A percentile compares a stretch with the other conserved stretches of the same genome.
Conservation (phyloP, 352 stramenopile genomes). For the Phytopythium mirpurense region DNA sequence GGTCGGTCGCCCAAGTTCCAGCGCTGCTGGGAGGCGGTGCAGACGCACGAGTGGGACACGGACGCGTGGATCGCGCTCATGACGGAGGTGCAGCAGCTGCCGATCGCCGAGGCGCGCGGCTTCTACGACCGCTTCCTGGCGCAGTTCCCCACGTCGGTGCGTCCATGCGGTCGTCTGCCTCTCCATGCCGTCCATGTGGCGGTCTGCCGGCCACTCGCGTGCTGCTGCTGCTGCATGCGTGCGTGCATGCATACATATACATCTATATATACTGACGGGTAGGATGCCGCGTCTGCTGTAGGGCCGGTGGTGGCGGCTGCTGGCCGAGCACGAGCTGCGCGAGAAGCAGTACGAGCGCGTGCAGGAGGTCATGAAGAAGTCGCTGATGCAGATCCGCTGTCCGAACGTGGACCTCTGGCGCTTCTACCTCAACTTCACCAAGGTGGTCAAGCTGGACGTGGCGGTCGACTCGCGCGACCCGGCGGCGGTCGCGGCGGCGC, state of each 20-base stretch:
- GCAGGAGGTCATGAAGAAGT: conserved; percentile 86
- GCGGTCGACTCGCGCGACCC: conserved; percentile 54
- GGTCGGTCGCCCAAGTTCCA: conserved; percentile 61
- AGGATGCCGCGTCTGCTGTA: conserved; percentile 3
- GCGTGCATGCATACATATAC: too few species aligned
- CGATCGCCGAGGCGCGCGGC: conserved; percentile 50
- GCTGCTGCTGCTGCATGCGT: background rate
- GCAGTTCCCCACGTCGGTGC: conserved; percentile 62
- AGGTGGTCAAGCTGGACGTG: conserved; percentile 78
- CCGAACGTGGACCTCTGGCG: conserved; percentile 82
- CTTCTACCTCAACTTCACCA: conserved; percentile 87
- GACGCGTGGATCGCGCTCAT: conserved; percentile 78
- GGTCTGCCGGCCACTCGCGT: too few species aligned
- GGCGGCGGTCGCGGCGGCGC: conserved; percentile 48
- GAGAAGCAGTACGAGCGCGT: conserved; percentile 85
- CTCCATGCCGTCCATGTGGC: background rate
- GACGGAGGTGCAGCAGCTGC: conserved; percentile 69
- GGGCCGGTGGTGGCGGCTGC: conserved; percentile 85
- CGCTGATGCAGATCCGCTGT: conserved; percentile 79
- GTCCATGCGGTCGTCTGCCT: background rate
- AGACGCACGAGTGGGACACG: conserved; percentile 60
- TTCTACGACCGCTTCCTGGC: conserved; percentile 78
- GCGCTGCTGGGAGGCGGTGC: conserved; percentile 41
- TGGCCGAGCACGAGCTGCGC: conserved; percentile 78
- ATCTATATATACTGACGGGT: too few species aligned